Evolutionary conservation across 192 early-diverging fungal genomes (phyloP).

Genomic region (Coemansia sp.): DNA sequence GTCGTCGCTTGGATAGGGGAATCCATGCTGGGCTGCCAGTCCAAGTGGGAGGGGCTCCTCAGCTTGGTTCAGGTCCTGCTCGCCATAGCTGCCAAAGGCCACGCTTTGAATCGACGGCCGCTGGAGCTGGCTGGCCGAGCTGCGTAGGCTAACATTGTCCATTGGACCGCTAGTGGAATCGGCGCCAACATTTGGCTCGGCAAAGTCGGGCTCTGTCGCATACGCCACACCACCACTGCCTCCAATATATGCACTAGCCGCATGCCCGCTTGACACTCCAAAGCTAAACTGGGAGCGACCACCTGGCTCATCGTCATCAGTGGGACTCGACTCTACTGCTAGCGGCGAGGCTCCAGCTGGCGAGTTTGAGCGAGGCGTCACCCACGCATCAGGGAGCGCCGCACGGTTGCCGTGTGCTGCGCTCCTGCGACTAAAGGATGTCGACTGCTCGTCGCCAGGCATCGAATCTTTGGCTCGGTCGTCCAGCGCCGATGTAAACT

Average conservation of each 20-base stretch:
- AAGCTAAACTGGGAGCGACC: background rate
- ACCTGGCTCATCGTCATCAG: background rate
- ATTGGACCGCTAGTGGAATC: background rate
- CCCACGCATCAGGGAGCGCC: constrained; percentile 10
- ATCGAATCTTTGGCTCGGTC: background rate
- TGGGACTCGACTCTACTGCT: background rate
- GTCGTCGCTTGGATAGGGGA: background rate
- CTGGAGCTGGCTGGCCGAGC: background rate
- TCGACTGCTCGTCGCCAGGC: background rate
- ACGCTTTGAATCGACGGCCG: constrained; percentile 17
- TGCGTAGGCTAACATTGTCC: background rate
- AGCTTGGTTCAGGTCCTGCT: background rate
- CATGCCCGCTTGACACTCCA: background rate
- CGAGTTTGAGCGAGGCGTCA: background rate
- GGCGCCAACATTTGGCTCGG: no score
- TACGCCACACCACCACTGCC: background rate
- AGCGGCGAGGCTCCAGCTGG: background rate
- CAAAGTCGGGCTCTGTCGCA: background rate
- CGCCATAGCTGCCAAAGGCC: constrained; percentile 16
- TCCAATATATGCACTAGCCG: background rate
- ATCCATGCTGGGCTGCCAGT: background rate
- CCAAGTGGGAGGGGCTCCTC: background rate
- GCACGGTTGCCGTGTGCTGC: background rate
- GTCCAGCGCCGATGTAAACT: background rate
- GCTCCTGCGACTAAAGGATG: background rate